Evolutionary conservation across 345 rosid genomes (phyloP).

Genomic region (Acer negundo): DNA sequence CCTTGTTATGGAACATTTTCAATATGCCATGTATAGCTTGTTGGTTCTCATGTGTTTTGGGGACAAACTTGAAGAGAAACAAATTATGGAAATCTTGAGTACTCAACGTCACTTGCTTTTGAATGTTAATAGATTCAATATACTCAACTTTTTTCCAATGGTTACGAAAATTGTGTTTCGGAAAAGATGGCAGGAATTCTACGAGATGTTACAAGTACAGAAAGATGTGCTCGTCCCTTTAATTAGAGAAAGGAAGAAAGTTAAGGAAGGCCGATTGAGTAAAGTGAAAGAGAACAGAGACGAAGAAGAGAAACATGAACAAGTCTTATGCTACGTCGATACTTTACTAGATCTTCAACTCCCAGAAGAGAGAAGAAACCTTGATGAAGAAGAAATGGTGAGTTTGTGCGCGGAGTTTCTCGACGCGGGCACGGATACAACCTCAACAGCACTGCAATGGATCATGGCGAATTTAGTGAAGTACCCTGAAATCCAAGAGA

Average conservation of each 20-base stretch:
- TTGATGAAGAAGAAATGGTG: slow-evolving; percentile 1
- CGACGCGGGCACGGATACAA: slow-evolving; percentile 3
- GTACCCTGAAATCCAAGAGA: not conserved
- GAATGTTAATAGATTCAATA: not conserved
- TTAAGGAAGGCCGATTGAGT: not conserved
- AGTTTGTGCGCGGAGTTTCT: slow-evolving; percentile 7
- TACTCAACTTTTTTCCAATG: not conserved
- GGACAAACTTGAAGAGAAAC: slow-evolving; percentile 12
- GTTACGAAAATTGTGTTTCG: slow-evolving; percentile 6
- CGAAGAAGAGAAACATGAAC: not conserved
- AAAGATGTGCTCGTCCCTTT: not conserved
- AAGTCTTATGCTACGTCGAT: slow-evolving; percentile 9
- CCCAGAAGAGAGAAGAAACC: slow-evolving; percentile 19
- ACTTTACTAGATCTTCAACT: slow-evolving; percentile 17
- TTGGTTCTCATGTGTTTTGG: slow-evolving; percentile 23
- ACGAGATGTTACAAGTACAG: not conserved
- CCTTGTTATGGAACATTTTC: slow-evolving; percentile 4
- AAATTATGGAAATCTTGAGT: slow-evolving; percentile 4
- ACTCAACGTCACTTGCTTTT: not conserved
- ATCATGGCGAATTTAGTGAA: slow-evolving; percentile 17
- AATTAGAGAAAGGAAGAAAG: not conserved
- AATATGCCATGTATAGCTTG: slow-evolving; percentile 15
- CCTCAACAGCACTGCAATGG: slow-evolving; percentile 12
- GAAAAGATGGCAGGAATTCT: not conserved
- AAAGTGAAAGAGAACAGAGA: not conserved